Percentiles rank a stretch among this genome's conserved stretches.
phyloP scores from a whole-genome alignment of 352 stramenopile genomes.

The Phytophthora pseudosyringae region DNA sequence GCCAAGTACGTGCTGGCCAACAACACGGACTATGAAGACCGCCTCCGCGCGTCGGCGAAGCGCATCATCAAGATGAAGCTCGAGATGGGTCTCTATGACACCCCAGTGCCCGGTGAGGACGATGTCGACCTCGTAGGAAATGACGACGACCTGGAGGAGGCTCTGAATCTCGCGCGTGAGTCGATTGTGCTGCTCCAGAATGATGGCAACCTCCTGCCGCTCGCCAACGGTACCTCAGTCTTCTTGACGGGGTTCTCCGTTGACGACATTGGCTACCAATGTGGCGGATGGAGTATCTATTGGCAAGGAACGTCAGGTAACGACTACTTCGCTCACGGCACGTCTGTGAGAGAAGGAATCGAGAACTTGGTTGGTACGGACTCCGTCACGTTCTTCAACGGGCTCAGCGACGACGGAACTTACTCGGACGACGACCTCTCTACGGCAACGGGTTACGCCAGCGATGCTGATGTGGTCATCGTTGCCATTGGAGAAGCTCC shows the following conservation, averaged over 20 bases:
- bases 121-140: slow-evolving; percentile 48
- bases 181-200: slow-evolving; percentile 86
- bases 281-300: slow-evolving; percentile 78
- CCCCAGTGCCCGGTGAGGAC: slow-evolving; percentile 50
- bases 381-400: slow-evolving; percentile 45
- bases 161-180: slow-evolving; percentile 67
- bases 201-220: slow-evolving; percentile 48
- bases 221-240: slow-evolving; percentile 36
- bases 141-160: slow-evolving; percentile 45
- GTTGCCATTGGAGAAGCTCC: slow-evolving; percentile 44
- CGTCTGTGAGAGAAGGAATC: slow-evolving; percentile 39
- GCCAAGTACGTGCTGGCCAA: slow-evolving; percentile 44
- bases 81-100: slow-evolving; percentile 65
- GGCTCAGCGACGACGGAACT: slow-evolving; percentile 29
- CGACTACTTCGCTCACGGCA: slow-evolving; percentile 54
- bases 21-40: slow-evolving; percentile 33
- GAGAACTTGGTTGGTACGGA: slow-evolving; percentile 27
- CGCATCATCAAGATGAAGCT: slow-evolving; percentile 78
- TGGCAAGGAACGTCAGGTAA: slow-evolving; percentile 83
- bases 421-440: slow-evolving; percentile 36
- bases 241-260: slow-evolving; percentile 67
- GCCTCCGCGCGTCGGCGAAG: slow-evolving; percentile 53
- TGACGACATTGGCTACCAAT: slow-evolving; percentile 67
- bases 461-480: slow-evolving; percentile 31
- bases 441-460: slow-evolving; percentile 28